Percentiles rank a stretch among this genome's conserved stretches.
These are phyloP conservation scores for Suillus tomentosus DNA, from an alignment of 768 basidiomycete species.

Conservation along the genomic window DNA sequence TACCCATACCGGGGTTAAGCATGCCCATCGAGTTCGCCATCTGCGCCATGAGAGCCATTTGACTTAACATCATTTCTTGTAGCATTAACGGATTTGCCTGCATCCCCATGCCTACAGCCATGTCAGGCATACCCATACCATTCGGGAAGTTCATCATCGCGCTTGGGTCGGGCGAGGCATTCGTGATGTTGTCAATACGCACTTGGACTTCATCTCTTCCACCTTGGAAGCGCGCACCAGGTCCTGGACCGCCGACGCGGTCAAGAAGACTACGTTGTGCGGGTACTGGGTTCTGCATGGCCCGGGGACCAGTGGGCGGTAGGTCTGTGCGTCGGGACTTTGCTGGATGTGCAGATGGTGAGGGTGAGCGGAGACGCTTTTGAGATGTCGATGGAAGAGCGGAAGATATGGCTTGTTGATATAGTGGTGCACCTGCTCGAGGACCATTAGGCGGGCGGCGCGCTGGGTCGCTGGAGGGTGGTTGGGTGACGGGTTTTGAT, in stretches of 20 bases:
- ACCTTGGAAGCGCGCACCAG: conserved; percentile 35
- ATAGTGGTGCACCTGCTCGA: conserved; percentile 55
- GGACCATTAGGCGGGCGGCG: conserved; percentile 46
- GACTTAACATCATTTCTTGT: conserved; percentile 90
- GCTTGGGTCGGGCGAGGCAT: conserved; percentile 46
- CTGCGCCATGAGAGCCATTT: conserved; percentile 93
- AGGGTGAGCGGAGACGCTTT: conserved; percentile 67
- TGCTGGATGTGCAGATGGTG: conserved; percentile 63
- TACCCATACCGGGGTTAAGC: conserved; percentile 57
- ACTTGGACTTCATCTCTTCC: conserved; percentile 74
- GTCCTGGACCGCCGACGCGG: conserved; percentile 65
- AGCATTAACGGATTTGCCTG: conserved; percentile 70
- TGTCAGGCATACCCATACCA: conserved; percentile 56
- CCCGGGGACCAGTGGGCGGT: conserved; percentile 85
- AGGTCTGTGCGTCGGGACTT: conserved; percentile 76
- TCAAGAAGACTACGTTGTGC: conserved; percentile 74
- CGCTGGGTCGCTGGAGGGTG: conserved; percentile 31
- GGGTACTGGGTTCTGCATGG: conserved; percentile 56
- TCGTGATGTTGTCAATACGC: conserved; percentile 77
- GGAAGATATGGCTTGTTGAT: conserved; percentile 76
- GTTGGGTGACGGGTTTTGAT: conserved; percentile 33
- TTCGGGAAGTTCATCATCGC: conserved; percentile 47
- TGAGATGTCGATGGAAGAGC: conserved; percentile 56
- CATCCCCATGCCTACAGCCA: conserved; percentile 54
- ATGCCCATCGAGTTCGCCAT: conserved; percentile 86